Base-by-base conservation (phyloP, 2,329 filamentous ascomycete genomes). In the Stemphylium vesicarium region DNA sequence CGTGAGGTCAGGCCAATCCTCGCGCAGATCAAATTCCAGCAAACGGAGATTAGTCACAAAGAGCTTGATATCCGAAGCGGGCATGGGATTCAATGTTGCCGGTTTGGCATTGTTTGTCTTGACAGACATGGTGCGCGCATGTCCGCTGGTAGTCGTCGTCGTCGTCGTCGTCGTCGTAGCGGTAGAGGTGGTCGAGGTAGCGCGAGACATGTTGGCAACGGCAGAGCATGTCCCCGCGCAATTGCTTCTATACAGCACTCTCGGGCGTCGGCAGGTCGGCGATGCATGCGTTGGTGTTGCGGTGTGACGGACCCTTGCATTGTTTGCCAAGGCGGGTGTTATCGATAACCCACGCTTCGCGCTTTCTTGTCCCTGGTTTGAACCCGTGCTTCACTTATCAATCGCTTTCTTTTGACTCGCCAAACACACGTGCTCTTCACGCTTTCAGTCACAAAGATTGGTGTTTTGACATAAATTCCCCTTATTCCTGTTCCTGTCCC, bases 11-110 rank as follows among this genome's bases (percentile, higher is more conserved):
- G 94, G 94, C 90, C 93, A 97, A 76, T 96, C 92, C 0, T 85
- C 80, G 0, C 83, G 83, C 44, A 83, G 79, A 68, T 96, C 90
- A 26, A 98, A 83, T 66, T 96, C 86, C 22, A 99, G 82, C 3
- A 98, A 84, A 35, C 88, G 89, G 36, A 97, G 77, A 71, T 96
- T 96, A 32, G 88, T 92, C 47, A 96, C 79, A 72, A 97, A 95
- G 10, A 92, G 80, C 13, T 60, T 65, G 47, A 71, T 55, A 45
- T 74, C 69, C 15, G 72, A 66, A 16, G 66, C 54, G 9, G 68
- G 59, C 18, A 68, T 37, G 12, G 62, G 60, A 36, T 70, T 71
- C 36, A 59, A 52, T 13, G 49, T 22, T 8, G 64, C 51, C 16
- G 62, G 36, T 51, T 66, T 70, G 46, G 53, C 42, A 45, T 26